Evolutionary conservation across 305 asterid species (phyloP), one percentile per base, ranked within the genome.

Genomic region (Fraxinus nigra): DNA sequence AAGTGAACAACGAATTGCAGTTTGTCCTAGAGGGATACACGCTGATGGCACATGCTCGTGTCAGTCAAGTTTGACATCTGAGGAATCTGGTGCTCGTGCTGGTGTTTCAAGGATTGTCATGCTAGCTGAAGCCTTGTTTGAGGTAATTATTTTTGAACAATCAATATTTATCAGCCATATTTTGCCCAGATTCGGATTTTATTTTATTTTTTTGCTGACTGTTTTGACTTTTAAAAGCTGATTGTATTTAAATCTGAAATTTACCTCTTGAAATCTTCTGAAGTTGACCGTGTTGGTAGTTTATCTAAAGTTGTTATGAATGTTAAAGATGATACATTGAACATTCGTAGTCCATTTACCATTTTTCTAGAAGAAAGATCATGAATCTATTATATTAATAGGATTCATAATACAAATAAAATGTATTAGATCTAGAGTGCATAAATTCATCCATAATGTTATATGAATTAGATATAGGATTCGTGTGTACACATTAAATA

Each of bases 121-220:
- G 97, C 93, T 95, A 81, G 98, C 97, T 51, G 98, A 95, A 90
- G 97, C 98, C 75, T 87, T 95, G 81, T 95, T 95, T 87, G 98
- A 95, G 98, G 98, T 93, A 89, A 69, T 67, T 85, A 20, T 78
- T 78, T 65, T 51, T 56, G 40, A 26, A 20, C 76, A 79, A 30
- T 43, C 59, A 18, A 20, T 22, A 43, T 59, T 67, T 38, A 18
- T 54, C 18, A 56, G 56, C 78, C 59, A 61, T 38, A 72, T 32
- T 65, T 48, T 72, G 76, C 87, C 69, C 75, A 28, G 33, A 16
- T 10, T 28, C 13, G 74, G 20, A 16, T 26, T 59, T 18, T 18
- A 13, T 13, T 67, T 67, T 67, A 2, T 46, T 14, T 48, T 48
- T 48, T 4, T 4, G 18, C 20, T 10, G 73, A 11, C 72, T 26